These are phyloP conservation scores for Plenodomus lindquistii DNA, from an alignment of 2,329 filamentous ascomycete genomes.

Conservation along the genomic window DNA sequence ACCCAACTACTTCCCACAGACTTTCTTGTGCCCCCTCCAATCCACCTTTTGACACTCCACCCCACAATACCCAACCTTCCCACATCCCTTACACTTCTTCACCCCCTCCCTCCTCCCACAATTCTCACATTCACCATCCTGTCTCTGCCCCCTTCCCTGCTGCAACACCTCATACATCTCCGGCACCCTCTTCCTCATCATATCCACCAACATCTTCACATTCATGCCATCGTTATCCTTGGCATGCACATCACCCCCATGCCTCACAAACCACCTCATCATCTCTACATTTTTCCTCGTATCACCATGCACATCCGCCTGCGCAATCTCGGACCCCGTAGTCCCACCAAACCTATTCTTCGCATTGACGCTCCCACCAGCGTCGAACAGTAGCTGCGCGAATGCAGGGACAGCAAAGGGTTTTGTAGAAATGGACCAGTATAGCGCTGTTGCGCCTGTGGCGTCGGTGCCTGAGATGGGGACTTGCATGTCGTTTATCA, in stretches of 20 bases:
- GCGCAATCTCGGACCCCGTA: slow-evolving; percentile 13
- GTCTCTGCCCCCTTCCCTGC: slow-evolving; percentile 7
- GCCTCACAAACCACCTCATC: slow-evolving; percentile 20
- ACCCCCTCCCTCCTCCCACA: slow-evolving; percentile 9
- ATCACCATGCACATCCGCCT: slow-evolving; percentile 14
- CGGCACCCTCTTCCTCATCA: slow-evolving; percentile 14
- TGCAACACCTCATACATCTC: slow-evolving; percentile 9
- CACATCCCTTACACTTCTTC: slow-evolving; percentile 15
- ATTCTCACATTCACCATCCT: slow-evolving; percentile 12
- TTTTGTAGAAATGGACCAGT: slow-evolving; percentile 18
- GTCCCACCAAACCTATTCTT: slow-evolving; percentile 14
- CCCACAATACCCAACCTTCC: slow-evolving; percentile 14
- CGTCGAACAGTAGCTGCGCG: slow-evolving; percentile 20
- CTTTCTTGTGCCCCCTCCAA: slow-evolving; percentile 20
- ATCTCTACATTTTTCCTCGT: slow-evolving; percentile 13
- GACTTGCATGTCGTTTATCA: slow-evolving; percentile 11
- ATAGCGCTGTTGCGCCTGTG: slow-evolving; percentile 15
- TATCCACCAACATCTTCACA: slow-evolving; percentile 14
- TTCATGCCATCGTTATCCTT: slow-evolving; percentile 22
- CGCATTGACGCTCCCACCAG: slow-evolving; percentile 15
- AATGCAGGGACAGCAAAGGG: slow-evolving; percentile 15
- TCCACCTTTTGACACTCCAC: slow-evolving; percentile 19
- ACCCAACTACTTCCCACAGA: slow-evolving; percentile 4
- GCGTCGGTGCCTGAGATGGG: slow-evolving; percentile 16
- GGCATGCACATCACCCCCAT: slow-evolving; percentile 20